Evolutionary conservation across 768 basidiomycete species (phyloP), one percentile per base, ranked within the genome.

Genomic region (Goffeauzyma gilvescens): DNA sequence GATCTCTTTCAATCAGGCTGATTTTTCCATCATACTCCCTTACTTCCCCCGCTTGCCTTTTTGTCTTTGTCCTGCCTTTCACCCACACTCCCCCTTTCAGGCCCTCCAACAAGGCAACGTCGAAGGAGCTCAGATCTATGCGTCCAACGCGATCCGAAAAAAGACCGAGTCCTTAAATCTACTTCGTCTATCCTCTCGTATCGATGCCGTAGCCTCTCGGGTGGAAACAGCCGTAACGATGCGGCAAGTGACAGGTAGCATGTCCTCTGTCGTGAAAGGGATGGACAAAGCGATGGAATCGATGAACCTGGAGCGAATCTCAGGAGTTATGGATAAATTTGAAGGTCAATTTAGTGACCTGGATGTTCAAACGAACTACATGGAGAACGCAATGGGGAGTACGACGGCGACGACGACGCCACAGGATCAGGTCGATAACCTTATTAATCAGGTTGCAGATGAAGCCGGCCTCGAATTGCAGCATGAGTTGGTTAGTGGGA

Each of bases 211-310:
- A 7, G 83, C 90, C 2, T 87, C 84, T 56, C 70, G 90, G 20
- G 89, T 98, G 1, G 93, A 98, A 67, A 96, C 93, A 14, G 93
- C 93, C 0, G 87, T 96, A 32, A 95, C 90, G 42, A 95, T 98
- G 85, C 75, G 84, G 37, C 52, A 52, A 33, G 81, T 98, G 30
- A 90, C 93, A 23, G 86, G 86, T 3, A 87, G 79, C 62, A 93
- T 98, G 90, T 78, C 85, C 13, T 79, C 78, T 26, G 93, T 96
- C 2, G 93, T 98, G 33, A 78, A 76, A 55, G 89, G 87, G 25
- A 96, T 98, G 93, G 93, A 98, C 63, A 83, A 80, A 60, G 93
- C 93, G 4, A 96, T 98, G 93, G 81, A 93, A 54, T 81, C 72
- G 65, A 98, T 98, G 93, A 96, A 98, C 68, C 73, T 96, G 44